Conservation (phyloP, 306 rosid species). For the Mimosa bimucronata region DNA sequence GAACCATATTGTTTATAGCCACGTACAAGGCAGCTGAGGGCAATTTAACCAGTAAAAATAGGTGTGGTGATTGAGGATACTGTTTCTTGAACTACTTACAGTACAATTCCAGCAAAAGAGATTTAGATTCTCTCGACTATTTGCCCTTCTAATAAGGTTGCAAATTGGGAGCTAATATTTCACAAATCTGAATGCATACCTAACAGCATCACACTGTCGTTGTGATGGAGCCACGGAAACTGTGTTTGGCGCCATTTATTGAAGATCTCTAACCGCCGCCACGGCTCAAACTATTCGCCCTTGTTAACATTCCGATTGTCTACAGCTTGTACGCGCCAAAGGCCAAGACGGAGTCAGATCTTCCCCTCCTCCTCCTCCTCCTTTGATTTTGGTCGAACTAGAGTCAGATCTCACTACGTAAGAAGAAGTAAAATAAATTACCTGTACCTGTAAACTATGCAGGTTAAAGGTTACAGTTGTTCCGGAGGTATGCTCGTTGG, state of each 20-base stretch:
- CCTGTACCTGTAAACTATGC: too few relatives aligned
- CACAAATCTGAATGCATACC: background rate
- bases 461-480: too few relatives aligned
- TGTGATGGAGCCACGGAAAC: background rate
- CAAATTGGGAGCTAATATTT: background rate
- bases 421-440: too few relatives aligned
- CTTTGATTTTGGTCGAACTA: too few relatives aligned
- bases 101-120: constrained; percentile 45
- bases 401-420: too few relatives aligned
- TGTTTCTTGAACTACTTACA: constrained; percentile 58
- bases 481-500: too few relatives aligned
- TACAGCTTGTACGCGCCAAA: background rate
- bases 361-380: too few relatives aligned
- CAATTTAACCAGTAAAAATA: constrained; percentile 48
- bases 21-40: constrained; percentile 58
- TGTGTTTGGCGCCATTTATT: background rate
- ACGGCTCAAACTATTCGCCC: too few relatives aligned
- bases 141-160: background rate
- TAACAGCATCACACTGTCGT: background rate
- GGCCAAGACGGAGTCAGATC: background rate
- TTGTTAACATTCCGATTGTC: background rate
- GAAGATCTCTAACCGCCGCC: too few relatives aligned
- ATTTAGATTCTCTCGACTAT: background rate
- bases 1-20: constrained; percentile 60
- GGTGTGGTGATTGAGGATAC: constrained; percentile 72